These are phyloP conservation scores for Pseudozyma tsukubaensis DNA, from an alignment of 1,284 basidiomycete species.

Conservation along the genomic window DNA sequence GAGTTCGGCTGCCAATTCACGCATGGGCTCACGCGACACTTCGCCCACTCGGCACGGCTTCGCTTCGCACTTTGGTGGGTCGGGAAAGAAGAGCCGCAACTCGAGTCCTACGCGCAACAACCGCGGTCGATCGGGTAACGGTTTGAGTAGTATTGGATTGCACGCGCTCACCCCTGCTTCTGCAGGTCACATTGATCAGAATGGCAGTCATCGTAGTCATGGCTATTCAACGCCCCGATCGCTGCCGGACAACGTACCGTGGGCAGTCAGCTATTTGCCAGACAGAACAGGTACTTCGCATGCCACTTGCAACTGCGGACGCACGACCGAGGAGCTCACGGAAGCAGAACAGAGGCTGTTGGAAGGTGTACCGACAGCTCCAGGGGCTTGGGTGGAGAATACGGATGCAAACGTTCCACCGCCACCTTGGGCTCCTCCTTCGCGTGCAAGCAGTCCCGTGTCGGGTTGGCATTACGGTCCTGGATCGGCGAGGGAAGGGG, in stretches of 20 bases:
- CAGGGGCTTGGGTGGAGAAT: slow-evolving; percentile 59
- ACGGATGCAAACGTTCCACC: slow-evolving; percentile 40
- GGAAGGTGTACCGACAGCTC: slow-evolving; percentile 65
- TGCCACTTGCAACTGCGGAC: slow-evolving; percentile 64
- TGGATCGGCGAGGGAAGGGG: slow-evolving; percentile 35
- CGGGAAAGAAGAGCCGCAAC: slow-evolving; percentile 50
- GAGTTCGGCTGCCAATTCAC: slow-evolving; percentile 44
- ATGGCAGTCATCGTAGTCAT: slow-evolving; percentile 41
- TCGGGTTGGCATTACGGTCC: slow-evolving; percentile 41
- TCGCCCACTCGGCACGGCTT: slow-evolving; percentile 59
- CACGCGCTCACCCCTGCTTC: slow-evolving; percentile 50
- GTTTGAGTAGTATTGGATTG: slow-evolving; percentile 41
- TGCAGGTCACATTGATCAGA: slow-evolving; percentile 49
- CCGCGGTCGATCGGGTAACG: slow-evolving; percentile 36
- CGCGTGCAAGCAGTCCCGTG: slow-evolving; percentile 55
- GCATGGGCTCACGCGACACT: slow-evolving; percentile 47
- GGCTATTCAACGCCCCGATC: slow-evolving; percentile 54
- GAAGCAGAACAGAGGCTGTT: slow-evolving; percentile 63
- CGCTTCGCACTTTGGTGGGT: slow-evolving; percentile 35
- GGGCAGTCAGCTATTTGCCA: slow-evolving; percentile 62
- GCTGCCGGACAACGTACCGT: slow-evolving; percentile 60
- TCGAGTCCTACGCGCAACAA: slow-evolving; percentile 44
- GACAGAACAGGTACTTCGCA: slow-evolving; percentile 60
- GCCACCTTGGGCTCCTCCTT: slow-evolving; percentile 64
- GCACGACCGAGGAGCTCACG: slow-evolving; percentile 58